A percentile compares a stretch with the other conserved stretches of the same genome.
Conservation (phyloP, 164 flowering plant species). For the Stephania japonica region DNA sequence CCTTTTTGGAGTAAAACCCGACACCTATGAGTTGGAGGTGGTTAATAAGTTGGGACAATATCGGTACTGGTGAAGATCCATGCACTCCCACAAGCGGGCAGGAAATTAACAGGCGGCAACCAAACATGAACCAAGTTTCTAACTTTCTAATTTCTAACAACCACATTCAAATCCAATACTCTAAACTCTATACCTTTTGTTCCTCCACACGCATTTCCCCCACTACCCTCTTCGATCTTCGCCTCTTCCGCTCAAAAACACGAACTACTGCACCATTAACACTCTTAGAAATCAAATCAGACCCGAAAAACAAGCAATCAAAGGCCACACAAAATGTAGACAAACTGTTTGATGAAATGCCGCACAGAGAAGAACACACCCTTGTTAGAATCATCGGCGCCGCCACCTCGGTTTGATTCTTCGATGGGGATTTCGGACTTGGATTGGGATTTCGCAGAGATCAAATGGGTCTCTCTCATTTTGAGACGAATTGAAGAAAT, state of each 20-base stretch:
- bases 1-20: too few relatives aligned
- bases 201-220: conserved; percentile 16
- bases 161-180: not conserved
- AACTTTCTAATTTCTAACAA: too few relatives aligned
- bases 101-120: too few relatives aligned
- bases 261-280: conserved; percentile 25
- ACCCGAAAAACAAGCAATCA: not conserved
- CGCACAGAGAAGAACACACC: not conserved
- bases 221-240: conserved; percentile 25
- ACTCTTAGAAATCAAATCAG: not conserved
- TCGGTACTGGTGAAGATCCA: too few relatives aligned
- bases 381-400: not conserved
- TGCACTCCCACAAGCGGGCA: too few relatives aligned
- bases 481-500: not conserved
- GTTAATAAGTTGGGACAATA: too few relatives aligned
- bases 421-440: not conserved
- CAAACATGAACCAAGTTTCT: too few relatives aligned
- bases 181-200: conserved; percentile 11
- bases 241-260: conserved; percentile 46
- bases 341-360: not conserved
- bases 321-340: not conserved
- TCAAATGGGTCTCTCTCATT: not conserved
- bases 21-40: too few relatives aligned
- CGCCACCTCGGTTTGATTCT: not conserved
- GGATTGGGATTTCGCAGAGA: not conserved